Conservation (phyloP, 441 rosid genomes). For the Mallotus japonicus region DNA sequence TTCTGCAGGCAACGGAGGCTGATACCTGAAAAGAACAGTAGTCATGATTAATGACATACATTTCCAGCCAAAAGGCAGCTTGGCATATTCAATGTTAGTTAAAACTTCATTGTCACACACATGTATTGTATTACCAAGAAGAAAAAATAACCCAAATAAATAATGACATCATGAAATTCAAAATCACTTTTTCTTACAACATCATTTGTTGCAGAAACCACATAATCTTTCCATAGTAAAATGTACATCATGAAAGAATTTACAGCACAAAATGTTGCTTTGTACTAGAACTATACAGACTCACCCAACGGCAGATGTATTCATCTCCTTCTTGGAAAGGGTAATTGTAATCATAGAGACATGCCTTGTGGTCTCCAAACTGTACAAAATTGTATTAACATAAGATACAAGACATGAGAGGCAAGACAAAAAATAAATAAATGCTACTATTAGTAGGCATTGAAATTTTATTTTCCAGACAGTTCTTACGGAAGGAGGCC, state of each 20-base stretch:
- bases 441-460: neutral
- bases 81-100: neutral
- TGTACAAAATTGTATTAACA: slow-evolving; percentile 18
- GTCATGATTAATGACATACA: neutral
- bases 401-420: neutral
- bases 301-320: slow-evolving; percentile 70
- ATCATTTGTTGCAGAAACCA: neutral
- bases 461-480: neutral
- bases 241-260: neutral
- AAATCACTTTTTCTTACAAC: neutral
- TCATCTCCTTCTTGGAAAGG: slow-evolving; percentile 70
- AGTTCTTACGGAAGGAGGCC: slow-evolving; percentile 87
- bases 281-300: slow-evolving; percentile 23
- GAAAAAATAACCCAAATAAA: neutral
- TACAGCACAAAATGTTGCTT: neutral
- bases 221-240: neutral
- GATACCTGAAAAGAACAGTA: slow-evolving; percentile 52
- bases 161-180: neutral
- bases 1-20: slow-evolving; percentile 77
- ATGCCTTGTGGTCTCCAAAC: slow-evolving; percentile 90
- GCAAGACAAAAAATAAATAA: neutral
- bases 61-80: neutral
- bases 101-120: neutral
- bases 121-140: neutral
- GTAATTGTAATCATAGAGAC: slow-evolving; percentile 86